Evolutionary conservation across 2,329 filamentous ascomycete genomes (phyloP), one percentile per base, ranked within the genome.

Genomic region (Rutstroemia sydowiana): DNA sequence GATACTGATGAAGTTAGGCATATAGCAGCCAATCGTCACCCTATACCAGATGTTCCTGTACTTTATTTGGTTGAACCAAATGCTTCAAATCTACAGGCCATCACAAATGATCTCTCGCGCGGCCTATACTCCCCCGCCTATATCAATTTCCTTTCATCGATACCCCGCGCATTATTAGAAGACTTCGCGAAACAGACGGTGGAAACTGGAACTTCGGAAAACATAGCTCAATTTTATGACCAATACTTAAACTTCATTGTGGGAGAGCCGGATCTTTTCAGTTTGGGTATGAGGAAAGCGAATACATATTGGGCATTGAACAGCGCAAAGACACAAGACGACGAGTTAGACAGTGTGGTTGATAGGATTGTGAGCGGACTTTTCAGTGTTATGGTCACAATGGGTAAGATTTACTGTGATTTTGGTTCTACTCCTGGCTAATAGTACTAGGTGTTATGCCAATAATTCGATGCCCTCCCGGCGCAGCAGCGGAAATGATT

Each of bases 231-330:
- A 64, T 81, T 98, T 6, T 98, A 85, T 63, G 93, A 98, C 67
- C 93, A 98, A 67, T 97, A 97, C 65, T 76, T 98, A 49, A 97
- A 98, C 70, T 98, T 97, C 65, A 87, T 97, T 57, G 92, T 97
- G 39, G 88, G 88, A 31, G 93, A 98, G 68, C 91, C 92, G 5
- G 92, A 97, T 67, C 75, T 98, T 4, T 98, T 98, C 71, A 95
- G 88, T 65, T 73, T 98, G 56, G 91, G 91, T 9, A 87, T 97
- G 79, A 85, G 90, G 59, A 93, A 93, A 60, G 87, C 85, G 55
- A 81, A 95, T 68, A 88, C 88, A 8, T 98, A 98, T 68, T 95
- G 88, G 82, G 89, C 88, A n/a, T 75, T 98, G 65, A 97, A 97
- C 71, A 97, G 91, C 69, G 87, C 87, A 14, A 84, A 88, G 65